These are phyloP conservation scores for Pythium phragmitis DNA, from an alignment of 352 stramenopile genomes.

Conservation along the genomic window DNA sequence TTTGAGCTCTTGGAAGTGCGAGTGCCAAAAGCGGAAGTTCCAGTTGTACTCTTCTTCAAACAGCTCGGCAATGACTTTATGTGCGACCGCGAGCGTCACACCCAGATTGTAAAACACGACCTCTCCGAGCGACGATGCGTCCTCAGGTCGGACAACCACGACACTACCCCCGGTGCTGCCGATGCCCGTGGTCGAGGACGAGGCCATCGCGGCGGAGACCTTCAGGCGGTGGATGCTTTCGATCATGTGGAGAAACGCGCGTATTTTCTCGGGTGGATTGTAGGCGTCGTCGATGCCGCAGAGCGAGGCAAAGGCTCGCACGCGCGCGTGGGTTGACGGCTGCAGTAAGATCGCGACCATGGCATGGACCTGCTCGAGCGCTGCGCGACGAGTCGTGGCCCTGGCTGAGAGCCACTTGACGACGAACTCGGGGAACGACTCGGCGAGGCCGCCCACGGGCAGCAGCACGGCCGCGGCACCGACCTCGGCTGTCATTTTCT, in stretches of 20 bases:
- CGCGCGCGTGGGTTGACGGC: slow-evolving; percentile 43
- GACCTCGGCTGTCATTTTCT: slow-evolving; percentile 40
- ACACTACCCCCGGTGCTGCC: not conserved
- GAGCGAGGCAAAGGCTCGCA: slow-evolving; percentile 59
- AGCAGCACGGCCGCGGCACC: slow-evolving; percentile 1
- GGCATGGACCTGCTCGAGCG: slow-evolving; percentile 59
- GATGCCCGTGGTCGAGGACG: slow-evolving; percentile 1
- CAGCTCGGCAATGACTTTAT: slow-evolving; percentile 59
- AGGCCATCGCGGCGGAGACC: slow-evolving; percentile 11
- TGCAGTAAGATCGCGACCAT: slow-evolving; percentile 56
- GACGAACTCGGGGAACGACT: slow-evolving; percentile 75
- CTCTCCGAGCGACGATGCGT: slow-evolving; percentile 28
- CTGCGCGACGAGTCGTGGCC: slow-evolving; percentile 42
- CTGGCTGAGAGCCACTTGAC: slow-evolving; percentile 53
- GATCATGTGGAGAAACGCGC: slow-evolving; percentile 65
- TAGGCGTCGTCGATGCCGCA: slow-evolving; percentile 58
- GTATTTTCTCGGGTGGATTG: slow-evolving; percentile 67
- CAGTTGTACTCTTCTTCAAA: slow-evolving; percentile 78
- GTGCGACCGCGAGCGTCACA: slow-evolving; percentile 50
- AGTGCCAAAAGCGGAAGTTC: slow-evolving; percentile 75
- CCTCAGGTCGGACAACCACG: not conserved
- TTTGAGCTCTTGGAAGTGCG: slow-evolving; percentile 55
- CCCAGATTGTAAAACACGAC: slow-evolving; percentile 77
- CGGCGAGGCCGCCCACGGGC: slow-evolving; percentile 31
- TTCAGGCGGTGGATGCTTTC: slow-evolving; percentile 67